These are phyloP conservation scores for Serendipita sp. DNA, from an alignment of 768 basidiomycete genomes.

Conservation along the genomic window DNA sequence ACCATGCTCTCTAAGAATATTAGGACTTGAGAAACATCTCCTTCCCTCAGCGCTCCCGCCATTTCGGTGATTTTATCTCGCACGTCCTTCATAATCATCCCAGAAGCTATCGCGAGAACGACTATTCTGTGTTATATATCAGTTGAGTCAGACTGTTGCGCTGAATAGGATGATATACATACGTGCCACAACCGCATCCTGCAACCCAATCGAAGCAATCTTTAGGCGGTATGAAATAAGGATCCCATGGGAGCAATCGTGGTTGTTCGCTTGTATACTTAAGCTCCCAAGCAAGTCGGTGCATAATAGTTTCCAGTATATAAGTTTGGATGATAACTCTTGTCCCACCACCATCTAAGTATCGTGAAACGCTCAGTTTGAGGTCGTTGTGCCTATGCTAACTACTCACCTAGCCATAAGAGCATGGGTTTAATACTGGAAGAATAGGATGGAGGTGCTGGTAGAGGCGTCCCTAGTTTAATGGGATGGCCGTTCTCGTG, in stretches of 20 bases:
- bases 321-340: background rate
- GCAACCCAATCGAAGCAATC: constrained; percentile 1
- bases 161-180: background rate
- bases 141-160: background rate
- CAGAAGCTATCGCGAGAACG: background rate
- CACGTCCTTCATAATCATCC: background rate
- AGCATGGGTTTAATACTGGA: background rate
- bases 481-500: too few relatives aligned
- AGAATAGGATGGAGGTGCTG: background rate
- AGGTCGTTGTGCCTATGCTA: background rate
- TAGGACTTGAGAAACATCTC: background rate
- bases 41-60: background rate
- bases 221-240: background rate
- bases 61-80: background rate
- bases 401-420: background rate
- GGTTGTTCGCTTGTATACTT: background rate
- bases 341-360: background rate
- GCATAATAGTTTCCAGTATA: background rate
- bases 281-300: background rate
- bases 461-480: too few relatives aligned
- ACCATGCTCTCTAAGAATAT: background rate
- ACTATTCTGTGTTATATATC: background rate
- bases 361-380: background rate
- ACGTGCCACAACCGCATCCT: background rate
- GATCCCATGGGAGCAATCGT: background rate